Base-by-base conservation (phyloP, 768 basidiomycete genomes). In the Peribolospora baueri region DNA sequence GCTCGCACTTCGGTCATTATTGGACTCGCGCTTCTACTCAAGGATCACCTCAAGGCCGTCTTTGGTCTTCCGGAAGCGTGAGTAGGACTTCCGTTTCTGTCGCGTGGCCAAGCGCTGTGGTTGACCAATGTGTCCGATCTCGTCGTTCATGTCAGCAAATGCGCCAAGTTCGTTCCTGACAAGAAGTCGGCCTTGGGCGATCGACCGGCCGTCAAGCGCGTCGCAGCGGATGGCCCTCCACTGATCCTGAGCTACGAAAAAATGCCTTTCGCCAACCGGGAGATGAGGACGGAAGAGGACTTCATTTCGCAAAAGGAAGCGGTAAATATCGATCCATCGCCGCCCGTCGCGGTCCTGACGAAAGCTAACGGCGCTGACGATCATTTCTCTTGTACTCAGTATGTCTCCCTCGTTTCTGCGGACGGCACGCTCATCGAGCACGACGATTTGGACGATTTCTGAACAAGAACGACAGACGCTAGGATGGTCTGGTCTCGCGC, bases 101-200 rank as follows among this genome's bases (percentile, higher is more conserved):
- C 3, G 3, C 1, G 5, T 8, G 50, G 5, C 42, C 48, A 36
- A 36, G 8, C 11, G 11, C 48, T 49, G 8, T 9, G 7, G 1
- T 9, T 36, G 11, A 36, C 7, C 25, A 25, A 7, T 36, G 48
- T 11, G 7, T 45, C 9, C 47, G 7, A 46, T 51, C 11, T 5
- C 14, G 10, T 41, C 36, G 59, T 47, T 60, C 54, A 40, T 42
- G 54, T 6, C 1, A 93, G 88, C 48, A 97, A 93, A 82, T 87
- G 87, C 60, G 72, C 74, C 49, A 95, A 88, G 67, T 93, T 83
- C 64, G 74, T 79, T 4, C 67, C 79, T 4, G 82, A 82, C 14
- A 97, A 95, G 74, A 95, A 95, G 69, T 84, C 78, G 54, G 77
- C 84, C 0, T 66, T 81, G 3, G 90, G 90, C 1, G 91, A 98